Conservation (phyloP, 106 monocot species). For the Gastrodia elata region DNA sequence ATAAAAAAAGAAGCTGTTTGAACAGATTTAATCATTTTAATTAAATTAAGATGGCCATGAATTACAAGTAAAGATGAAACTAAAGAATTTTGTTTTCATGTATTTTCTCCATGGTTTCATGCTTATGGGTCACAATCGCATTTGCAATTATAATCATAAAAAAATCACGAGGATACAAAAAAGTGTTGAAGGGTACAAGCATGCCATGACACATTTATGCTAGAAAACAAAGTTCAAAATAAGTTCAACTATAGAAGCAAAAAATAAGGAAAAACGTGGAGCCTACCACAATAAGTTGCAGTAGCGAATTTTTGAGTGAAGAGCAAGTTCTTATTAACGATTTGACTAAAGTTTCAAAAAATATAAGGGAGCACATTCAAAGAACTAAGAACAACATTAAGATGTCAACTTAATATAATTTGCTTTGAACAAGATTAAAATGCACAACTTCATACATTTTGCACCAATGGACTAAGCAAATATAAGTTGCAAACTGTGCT, state of each 20-base stretch:
- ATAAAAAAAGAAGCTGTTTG: background rate
- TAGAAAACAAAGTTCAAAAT: background rate
- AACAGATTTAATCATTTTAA: background rate
- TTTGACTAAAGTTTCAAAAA: background rate
- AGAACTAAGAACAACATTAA: constrained; percentile 1
- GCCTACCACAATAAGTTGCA: background rate
- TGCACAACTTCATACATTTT: no score
- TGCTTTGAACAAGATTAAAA: background rate
- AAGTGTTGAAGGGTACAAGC: background rate
- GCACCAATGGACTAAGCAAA: no score
- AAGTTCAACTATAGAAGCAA: background rate
- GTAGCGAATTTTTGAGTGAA: no score
- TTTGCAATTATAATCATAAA: background rate
- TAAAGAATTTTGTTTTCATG: background rate
- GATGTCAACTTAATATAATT: background rate
- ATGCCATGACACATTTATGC: background rate
- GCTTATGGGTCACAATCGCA: background rate
- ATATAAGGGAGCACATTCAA: background rate
- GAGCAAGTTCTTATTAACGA: background rate
- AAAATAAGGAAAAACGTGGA: background rate
- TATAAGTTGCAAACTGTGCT: no score
- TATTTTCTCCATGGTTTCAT: background rate
- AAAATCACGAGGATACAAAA: background rate
- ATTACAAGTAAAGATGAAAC: background rate
- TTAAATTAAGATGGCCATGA: background rate